A percentile compares a stretch with the other conserved stretches of the same genome.
Evolutionary conservation across 345 rosid species (phyloP).

Genomic region (Citrus mangshanensis): DNA sequence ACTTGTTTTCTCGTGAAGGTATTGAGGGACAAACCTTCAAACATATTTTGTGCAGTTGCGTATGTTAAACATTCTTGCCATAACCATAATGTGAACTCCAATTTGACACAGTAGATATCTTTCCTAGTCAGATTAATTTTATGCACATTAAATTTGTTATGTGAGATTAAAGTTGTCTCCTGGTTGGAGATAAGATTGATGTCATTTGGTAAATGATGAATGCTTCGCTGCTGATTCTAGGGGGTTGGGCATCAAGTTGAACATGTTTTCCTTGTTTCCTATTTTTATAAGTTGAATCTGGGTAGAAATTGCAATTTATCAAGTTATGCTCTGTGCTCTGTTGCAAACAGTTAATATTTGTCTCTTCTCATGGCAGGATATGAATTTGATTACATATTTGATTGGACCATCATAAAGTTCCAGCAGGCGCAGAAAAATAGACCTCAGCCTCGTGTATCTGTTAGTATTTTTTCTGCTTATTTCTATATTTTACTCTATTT

Average conservation of each 20-base stretch:
- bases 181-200: neutral
- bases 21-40: neutral
- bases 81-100: neutral
- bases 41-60: neutral
- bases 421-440: constrained; percentile 71
- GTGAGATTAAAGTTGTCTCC: neutral
- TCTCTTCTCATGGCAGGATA: constrained; percentile 50
- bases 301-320: neutral
- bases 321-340: neutral
- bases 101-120: neutral
- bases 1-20: constrained; percentile 85
- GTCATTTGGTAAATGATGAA: neutral
- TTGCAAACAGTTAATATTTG: neutral
- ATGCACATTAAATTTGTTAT: neutral
- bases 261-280: neutral
- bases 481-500: neutral
- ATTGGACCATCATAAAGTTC: constrained; percentile 94
- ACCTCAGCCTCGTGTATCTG: constrained; percentile 61
- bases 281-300: neutral
- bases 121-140: neutral
- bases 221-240: neutral
- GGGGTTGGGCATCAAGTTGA: neutral
- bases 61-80: neutral
- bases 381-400: constrained; percentile 81
- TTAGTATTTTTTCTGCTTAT: constrained; percentile 26